These are phyloP conservation scores for Moesziomyces sp. DNA, from an alignment of 1,284 basidiomycete genomes.

Conservation along the genomic window DNA sequence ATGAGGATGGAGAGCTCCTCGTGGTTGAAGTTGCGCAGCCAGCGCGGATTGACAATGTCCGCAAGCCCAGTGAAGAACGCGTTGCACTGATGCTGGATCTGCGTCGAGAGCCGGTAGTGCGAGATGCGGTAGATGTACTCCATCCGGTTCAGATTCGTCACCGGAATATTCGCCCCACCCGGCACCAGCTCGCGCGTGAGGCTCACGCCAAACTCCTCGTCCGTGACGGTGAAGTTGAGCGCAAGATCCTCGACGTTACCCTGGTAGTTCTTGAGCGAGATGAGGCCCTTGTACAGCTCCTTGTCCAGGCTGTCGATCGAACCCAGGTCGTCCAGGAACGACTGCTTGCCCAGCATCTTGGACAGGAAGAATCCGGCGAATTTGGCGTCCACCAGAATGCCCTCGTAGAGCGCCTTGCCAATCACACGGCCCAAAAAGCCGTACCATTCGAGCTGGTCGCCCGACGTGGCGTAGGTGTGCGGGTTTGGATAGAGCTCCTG, in stretches of 20 bases:
- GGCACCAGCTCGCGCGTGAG: slow-evolving; percentile 83
- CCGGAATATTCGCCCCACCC: slow-evolving; percentile 83
- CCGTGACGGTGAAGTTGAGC: slow-evolving; percentile 87
- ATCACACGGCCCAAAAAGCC: slow-evolving; percentile 91
- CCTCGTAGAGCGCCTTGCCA: slow-evolving; percentile 95
- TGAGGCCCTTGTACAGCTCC: slow-evolving; percentile 89
- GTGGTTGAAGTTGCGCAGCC: slow-evolving; percentile 63
- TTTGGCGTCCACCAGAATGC: slow-evolving; percentile 93
- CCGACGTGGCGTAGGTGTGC: slow-evolving; percentile 68
- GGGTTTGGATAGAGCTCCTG: slow-evolving; percentile 96
- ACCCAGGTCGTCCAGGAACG: slow-evolving; percentile 59
- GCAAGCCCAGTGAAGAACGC: slow-evolving; percentile 71
- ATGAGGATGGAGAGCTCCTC: slow-evolving; percentile 64
- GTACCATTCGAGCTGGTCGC: slow-evolving; percentile 78
- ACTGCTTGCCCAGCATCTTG: slow-evolving; percentile 71
- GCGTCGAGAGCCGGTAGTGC: slow-evolving; percentile 86
- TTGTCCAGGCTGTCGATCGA: slow-evolving; percentile 69
- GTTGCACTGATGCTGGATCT: slow-evolving; percentile 82
- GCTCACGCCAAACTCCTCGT: slow-evolving; percentile 91
- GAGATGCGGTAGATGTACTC: slow-evolving; percentile 89
- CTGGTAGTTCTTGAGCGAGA: slow-evolving; percentile 91
- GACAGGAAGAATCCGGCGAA: slow-evolving; percentile 96
- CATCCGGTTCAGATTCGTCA: slow-evolving; percentile 88
- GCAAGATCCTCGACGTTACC: slow-evolving; percentile 91
- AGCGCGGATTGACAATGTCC: slow-evolving; percentile 65